Evolutionary conservation across 2,329 filamentous ascomycete species (phyloP).

Genomic region (Gliomastix tumulicola): DNA sequence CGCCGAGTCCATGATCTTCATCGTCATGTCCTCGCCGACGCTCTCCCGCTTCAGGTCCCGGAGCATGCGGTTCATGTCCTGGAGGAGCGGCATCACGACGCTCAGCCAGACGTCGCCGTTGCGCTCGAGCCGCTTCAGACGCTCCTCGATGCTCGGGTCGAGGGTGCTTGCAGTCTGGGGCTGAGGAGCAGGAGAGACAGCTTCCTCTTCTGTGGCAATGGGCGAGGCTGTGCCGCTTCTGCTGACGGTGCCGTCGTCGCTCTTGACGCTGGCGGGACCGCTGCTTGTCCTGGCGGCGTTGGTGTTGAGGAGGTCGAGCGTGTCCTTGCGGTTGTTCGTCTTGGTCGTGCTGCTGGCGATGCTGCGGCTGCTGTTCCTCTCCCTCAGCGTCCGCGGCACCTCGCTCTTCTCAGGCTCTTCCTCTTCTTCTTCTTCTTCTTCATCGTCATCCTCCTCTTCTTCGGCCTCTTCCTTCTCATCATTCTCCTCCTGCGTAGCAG

Average conservation of each 20-base stretch:
- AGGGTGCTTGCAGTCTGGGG: background rate
- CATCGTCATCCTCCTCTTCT: background rate
- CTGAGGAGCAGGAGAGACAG: background rate
- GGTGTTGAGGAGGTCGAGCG: slow-evolving; percentile 2
- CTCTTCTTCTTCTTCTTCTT: background rate
- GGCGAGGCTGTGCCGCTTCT: background rate
- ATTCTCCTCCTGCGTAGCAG: background rate
- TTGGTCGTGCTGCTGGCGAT: too few species aligned
- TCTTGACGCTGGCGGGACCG: background rate
- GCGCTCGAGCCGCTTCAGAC: too few species aligned
- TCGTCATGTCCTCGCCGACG: background rate
- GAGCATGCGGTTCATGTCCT: slow-evolving; percentile 4
- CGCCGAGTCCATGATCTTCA: slow-evolving; percentile 1
- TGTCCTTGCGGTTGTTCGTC: too few species aligned
- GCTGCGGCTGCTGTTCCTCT: background rate
- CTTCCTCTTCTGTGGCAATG: background rate
- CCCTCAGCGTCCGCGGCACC: background rate
- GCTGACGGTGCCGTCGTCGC: background rate
- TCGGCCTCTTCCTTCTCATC: background rate
- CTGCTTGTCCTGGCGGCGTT: slow-evolving; percentile 1
- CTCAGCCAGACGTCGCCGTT: too few species aligned
- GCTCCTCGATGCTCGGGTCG: background rate
- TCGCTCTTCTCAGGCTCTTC: background rate
- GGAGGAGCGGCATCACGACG: slow-evolving; percentile 2
- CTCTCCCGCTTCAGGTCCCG: slow-evolving; percentile 2